Percentiles rank a stretch among this genome's conserved stretches.
phyloP scores from a whole-genome alignment of 2,329 filamentous ascomycete genomes.

The Ascomycota sp. region DNA sequence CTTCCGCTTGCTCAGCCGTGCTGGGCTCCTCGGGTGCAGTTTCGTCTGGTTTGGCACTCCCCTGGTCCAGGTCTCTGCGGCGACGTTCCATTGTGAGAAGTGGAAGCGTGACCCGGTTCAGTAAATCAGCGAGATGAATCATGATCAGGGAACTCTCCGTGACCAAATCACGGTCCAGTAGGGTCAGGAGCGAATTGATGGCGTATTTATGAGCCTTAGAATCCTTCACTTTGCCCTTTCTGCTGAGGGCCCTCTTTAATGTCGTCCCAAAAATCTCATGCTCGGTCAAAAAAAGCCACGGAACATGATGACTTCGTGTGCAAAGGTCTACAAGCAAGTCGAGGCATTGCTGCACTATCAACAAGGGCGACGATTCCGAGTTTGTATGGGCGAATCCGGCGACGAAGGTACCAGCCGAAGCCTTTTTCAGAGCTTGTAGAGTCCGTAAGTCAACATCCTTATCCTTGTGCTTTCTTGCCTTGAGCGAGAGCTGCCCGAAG shows the following conservation, averaged over 20 bases:
- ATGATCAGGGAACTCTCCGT: constrained; percentile 96
- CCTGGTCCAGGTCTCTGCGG: constrained; percentile 48
- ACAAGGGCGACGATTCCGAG: constrained; percentile 77
- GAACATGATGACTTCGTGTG: constrained; percentile 66
- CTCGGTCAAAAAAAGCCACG: constrained; percentile 83
- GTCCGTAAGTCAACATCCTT: constrained; percentile 46
- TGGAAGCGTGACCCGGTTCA: constrained; percentile 76
- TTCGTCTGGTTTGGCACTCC: constrained; percentile 17
- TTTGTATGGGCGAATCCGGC: constrained; percentile 33
- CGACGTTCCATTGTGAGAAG: constrained; percentile 66
- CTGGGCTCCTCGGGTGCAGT: constrained; percentile 17
- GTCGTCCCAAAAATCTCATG: constrained; percentile 58
- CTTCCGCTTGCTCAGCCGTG: constrained; percentile 4
- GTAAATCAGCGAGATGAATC: constrained; percentile 72
- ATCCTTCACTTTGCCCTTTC: constrained; percentile 80
- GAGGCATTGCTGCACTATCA: constrained; percentile 91
- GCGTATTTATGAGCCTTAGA: constrained; percentile 71
- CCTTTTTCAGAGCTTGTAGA: constrained; percentile 60
- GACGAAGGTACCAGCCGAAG: constrained; percentile 36
- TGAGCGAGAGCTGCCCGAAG: constrained; percentile 79
- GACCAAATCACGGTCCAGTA: constrained; percentile 84
- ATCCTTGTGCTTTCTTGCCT: constrained; percentile 62
- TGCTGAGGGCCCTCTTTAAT: constrained; percentile 54
- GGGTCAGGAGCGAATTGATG: constrained; percentile 69
- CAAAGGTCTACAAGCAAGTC: constrained; percentile 69